A percentile compares a stretch with the other conserved stretches of the same genome.
Evolutionary conservation across 2,329 filamentous ascomycete genomes (phyloP).

Genomic region (Corniculantispora saksenae): DNA sequence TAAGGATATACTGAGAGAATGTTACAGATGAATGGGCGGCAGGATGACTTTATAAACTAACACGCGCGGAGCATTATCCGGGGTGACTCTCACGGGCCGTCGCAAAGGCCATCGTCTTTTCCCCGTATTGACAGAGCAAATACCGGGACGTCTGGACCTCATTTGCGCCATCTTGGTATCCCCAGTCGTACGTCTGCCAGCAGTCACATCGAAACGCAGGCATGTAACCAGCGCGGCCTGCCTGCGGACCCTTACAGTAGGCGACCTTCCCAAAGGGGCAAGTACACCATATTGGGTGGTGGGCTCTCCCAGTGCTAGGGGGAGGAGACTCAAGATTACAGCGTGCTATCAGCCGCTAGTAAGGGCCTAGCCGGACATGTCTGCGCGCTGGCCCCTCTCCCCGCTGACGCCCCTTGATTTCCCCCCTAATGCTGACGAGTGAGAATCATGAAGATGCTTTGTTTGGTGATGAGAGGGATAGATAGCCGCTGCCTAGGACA

Average conservation of each 20-base stretch:
- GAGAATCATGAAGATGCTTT: too few relatives aligned
- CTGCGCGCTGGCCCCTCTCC: too few relatives aligned
- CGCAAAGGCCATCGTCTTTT: neutral
- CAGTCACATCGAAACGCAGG: neutral
- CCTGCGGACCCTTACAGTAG: neutral
- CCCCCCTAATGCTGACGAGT: too few relatives aligned
- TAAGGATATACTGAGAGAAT: too few relatives aligned
- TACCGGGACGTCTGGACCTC: neutral
- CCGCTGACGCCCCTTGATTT: too few relatives aligned
- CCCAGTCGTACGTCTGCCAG: neutral
- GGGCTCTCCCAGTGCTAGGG: too few relatives aligned
- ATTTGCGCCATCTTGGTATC: neutral
- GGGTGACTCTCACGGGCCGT: neutral
- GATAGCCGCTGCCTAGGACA: too few relatives aligned
- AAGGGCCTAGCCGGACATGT: too few relatives aligned
- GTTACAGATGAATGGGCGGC: neutral
- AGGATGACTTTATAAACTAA: neutral
- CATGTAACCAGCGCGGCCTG: neutral
- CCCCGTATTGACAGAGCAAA: neutral
- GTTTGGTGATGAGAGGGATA: too few relatives aligned
- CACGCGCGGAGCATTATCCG: neutral
- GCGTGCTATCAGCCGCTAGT: too few relatives aligned
- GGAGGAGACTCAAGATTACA: too few relatives aligned
- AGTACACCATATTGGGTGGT: neutral
- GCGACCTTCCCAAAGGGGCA: slow-evolving; percentile 2